Conservation (phyloP, 2,329 filamentous ascomycete species). For the Chaetomiaceae sp. region DNA sequence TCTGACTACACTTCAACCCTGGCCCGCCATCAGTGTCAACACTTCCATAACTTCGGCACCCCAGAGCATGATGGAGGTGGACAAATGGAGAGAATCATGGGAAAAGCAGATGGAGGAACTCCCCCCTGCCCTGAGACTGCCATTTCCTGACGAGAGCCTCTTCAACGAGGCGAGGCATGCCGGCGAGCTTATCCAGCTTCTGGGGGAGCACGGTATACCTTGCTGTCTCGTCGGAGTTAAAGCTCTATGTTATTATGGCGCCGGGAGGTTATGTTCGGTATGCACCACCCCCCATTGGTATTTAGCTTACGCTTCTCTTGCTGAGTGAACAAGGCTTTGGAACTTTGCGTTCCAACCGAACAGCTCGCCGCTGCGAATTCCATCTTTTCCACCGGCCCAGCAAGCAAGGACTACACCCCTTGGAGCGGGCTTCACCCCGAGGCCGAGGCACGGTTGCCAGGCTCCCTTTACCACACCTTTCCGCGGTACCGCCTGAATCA, state of each 20-base stretch:
- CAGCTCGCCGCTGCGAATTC: background rate
- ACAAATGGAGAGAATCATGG: background rate
- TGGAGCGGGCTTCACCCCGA: background rate
- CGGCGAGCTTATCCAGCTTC: background rate
- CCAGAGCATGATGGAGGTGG: background rate
- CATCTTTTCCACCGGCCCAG: background rate
- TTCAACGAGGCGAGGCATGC: background rate
- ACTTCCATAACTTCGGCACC: no score
- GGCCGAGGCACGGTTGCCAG: background rate
- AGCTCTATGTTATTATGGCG: slow-evolving; percentile 2
- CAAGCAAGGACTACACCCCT: background rate
- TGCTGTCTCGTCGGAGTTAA: slow-evolving; percentile 1
- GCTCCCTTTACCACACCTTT: slow-evolving; percentile 4
- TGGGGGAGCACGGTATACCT: background rate
- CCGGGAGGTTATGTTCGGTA: background rate
- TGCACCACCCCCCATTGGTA: background rate
- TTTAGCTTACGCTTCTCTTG: background rate
- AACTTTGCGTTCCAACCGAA: slow-evolving; percentile 2
- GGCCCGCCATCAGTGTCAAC: no score
- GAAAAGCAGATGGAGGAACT: background rate
- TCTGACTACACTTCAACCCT: no score
- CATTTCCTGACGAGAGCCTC: background rate
- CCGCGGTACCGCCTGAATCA: slow-evolving; percentile 2
- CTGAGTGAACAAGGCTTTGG: background rate
- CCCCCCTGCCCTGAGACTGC: background rate